These are phyloP conservation scores for Botrytis aclada DNA, from an alignment of 2,329 filamentous ascomycete genomes.

Conservation along the genomic window DNA sequence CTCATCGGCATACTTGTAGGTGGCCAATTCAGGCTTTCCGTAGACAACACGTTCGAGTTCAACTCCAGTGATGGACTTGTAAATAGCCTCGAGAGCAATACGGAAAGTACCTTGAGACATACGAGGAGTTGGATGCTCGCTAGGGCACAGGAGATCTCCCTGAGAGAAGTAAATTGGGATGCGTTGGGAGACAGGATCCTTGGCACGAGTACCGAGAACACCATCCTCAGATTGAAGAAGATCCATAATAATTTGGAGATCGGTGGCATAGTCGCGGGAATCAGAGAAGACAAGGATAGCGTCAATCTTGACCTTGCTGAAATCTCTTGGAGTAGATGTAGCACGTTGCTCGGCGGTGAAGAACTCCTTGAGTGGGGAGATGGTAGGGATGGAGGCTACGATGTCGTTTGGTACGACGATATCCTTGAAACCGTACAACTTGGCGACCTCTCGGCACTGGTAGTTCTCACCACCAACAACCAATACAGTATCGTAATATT, in stretches of 20 bases:
- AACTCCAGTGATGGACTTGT: conserved; percentile 64
- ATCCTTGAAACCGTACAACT: conserved; percentile 71
- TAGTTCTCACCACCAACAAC: conserved; percentile 74
- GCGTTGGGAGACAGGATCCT: conserved; percentile 61
- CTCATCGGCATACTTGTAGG: conserved; percentile 77
- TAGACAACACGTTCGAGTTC: conserved; percentile 75
- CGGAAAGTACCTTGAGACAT: conserved; percentile 76
- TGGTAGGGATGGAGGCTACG: conserved; percentile 64
- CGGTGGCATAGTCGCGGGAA: conserved; percentile 70
- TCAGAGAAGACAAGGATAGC: conserved; percentile 74
- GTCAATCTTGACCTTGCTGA: conserved; percentile 67
- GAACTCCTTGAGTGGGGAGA: conserved; percentile 62
- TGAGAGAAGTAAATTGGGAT: conserved; percentile 75
- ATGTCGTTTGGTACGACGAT: conserved; percentile 73
- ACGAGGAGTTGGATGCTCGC: conserved; percentile 62
- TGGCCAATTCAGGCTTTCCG: conserved; percentile 70
- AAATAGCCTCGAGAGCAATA: conserved; percentile 70
- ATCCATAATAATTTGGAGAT: conserved; percentile 75
- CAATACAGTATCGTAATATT: conserved; percentile 70
- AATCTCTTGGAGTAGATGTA: conserved; percentile 59
- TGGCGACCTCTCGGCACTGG: conserved; percentile 69
- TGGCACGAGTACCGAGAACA: conserved; percentile 60
- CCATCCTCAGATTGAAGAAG: conserved; percentile 67
- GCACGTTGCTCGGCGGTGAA: conserved; percentile 67
- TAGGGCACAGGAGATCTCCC: conserved; percentile 62